Percentiles rank a stretch among this genome's conserved stretches.
Evolutionary conservation across 768 basidiomycete species (phyloP).

Genomic region (Boletus edulis): DNA sequence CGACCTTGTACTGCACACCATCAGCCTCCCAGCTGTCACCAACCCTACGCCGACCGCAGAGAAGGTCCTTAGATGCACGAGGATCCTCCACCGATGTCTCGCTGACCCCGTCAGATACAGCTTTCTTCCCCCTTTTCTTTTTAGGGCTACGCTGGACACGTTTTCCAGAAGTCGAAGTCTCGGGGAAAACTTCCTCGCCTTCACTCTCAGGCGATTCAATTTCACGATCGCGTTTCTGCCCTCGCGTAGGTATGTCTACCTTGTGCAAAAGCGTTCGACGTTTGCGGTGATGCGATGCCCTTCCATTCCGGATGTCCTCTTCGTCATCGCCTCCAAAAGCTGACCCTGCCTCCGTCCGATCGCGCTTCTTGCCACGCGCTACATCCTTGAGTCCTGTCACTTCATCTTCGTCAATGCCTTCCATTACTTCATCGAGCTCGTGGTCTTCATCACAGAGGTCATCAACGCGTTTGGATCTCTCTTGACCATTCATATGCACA

Average conservation of each 20-base stretch:
- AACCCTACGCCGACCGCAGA: conserved; percentile 56
- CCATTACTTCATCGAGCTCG: conserved; percentile 33
- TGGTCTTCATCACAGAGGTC: conserved; percentile 54
- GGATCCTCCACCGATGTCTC: conserved; percentile 53
- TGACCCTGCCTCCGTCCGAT: conserved; percentile 70
- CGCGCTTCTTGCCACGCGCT: conserved; percentile 66
- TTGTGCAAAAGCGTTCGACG: conserved; percentile 56
- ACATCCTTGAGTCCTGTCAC: conserved; percentile 37
- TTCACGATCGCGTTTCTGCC: conserved; percentile 69
- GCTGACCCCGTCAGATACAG: conserved; percentile 37
- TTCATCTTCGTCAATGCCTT: conserved; percentile 43
- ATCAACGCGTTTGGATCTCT: conserved; percentile 34
- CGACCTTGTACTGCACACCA: conserved; percentile 69
- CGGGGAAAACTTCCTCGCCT: conserved; percentile 13
- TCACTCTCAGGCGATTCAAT: conserved; percentile 42
- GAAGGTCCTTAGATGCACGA: conserved; percentile 44
- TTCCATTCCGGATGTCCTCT: conserved; percentile 39
- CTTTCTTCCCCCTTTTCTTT: conserved; percentile 56
- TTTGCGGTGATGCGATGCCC: conserved; percentile 49
- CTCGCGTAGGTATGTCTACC: conserved; percentile 46
- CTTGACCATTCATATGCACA: conserved; percentile 36
- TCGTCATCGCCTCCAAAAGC: conserved; percentile 62
- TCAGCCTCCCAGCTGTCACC: conserved; percentile 79
- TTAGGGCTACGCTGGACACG: conserved; percentile 25
- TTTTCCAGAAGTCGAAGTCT: conserved; percentile 9